Percentiles rank a stretch among this genome's conserved stretches.
Evolutionary conservation across 2,329 filamentous ascomycete genomes (phyloP).

Genomic region (Neoscytalidium dimidiatum): DNA sequence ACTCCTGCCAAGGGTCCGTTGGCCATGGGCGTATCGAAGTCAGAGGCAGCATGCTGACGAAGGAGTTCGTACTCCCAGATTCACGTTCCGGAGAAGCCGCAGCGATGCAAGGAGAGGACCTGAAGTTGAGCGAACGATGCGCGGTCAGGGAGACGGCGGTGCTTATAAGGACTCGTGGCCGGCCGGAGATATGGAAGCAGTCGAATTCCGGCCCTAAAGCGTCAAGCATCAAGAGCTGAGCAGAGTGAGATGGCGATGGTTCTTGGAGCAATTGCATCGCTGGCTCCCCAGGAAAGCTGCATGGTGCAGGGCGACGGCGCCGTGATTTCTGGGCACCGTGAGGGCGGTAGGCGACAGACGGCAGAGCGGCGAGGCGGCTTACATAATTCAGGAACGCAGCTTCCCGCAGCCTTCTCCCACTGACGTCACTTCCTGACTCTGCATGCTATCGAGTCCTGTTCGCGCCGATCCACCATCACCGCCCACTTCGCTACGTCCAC

Average conservation of each 20-base stretch:
- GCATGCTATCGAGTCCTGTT: no score
- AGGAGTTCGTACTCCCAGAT: not conserved
- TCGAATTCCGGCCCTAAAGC: not conserved
- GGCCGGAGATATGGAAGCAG: not conserved
- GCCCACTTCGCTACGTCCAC: no score
- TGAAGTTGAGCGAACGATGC: not conserved
- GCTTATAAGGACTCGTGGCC: not conserved
- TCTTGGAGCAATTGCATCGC: not conserved
- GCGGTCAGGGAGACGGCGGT: not conserved
- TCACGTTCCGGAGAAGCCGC: not conserved
- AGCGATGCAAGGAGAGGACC: not conserved
- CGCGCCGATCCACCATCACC: no score
- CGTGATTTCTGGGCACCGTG: not conserved
- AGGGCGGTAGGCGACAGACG: no score
- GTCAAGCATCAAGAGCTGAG: not conserved
- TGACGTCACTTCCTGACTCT: no score
- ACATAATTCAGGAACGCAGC: no score
- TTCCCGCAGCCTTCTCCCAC: no score
- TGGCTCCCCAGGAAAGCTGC: no score
- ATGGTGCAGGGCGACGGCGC: no score
- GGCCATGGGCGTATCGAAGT: not conserved
- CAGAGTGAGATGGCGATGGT: not conserved
- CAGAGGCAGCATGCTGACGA: not conserved
- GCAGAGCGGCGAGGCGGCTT: no score
- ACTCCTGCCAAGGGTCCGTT: no score